These are phyloP conservation scores for Phytophthora fragariae DNA, from an alignment of 352 stramenopile genomes.

Conservation along the genomic window DNA sequence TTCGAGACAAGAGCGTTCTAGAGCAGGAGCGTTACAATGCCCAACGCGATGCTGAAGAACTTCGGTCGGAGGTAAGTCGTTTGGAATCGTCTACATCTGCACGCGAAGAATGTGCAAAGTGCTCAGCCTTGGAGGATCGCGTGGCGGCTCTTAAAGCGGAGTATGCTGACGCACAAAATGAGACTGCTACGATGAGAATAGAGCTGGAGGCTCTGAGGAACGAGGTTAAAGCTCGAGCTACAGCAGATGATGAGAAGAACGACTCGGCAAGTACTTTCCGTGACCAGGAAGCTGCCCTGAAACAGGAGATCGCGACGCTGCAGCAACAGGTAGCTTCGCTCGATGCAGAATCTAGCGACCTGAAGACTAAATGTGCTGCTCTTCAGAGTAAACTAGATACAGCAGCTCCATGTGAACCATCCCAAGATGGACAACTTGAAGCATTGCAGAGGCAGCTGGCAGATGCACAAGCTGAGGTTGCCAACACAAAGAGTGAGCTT, in stretches of 20 bases:
- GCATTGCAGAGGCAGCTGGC: constrained; percentile 22
- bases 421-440: constrained; percentile 18
- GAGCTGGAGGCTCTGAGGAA: constrained; percentile 22
- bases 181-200: constrained; percentile 23
- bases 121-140: constrained; percentile 14
- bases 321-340: constrained; percentile 21
- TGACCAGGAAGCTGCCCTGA: constrained; percentile 25
- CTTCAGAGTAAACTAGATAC: constrained; percentile 19
- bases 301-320: constrained; percentile 27
- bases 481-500: constrained; percentile 36
- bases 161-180: constrained; percentile 5
- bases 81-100: constrained; percentile 1
- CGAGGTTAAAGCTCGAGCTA: constrained; percentile 4
- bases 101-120: constrained; percentile 20
- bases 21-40: constrained; percentile 16
- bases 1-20: constrained; percentile 23
- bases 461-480: constrained; percentile 17
- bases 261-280: constrained; percentile 16
- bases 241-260: constrained; percentile 14
- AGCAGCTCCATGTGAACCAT: not conserved
- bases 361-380: constrained; percentile 14
- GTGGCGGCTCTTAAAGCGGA: constrained; percentile 26
- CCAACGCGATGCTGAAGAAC: constrained; percentile 14
- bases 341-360: constrained; percentile 17
- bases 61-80: constrained; percentile 13